Conservation (phyloP, 768 basidiomycete genomes). For the Mycena metata region DNA sequence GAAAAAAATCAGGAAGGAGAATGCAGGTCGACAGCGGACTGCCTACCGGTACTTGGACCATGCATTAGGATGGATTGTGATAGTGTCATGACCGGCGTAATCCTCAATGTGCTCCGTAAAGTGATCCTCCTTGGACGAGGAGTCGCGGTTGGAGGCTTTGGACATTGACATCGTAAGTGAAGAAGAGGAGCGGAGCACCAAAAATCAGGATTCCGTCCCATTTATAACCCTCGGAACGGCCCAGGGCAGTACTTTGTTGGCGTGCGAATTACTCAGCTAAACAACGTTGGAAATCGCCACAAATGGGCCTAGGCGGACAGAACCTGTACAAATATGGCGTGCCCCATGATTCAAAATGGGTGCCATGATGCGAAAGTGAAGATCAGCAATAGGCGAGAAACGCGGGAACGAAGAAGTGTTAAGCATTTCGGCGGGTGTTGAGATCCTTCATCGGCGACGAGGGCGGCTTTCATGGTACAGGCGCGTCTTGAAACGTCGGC, state of each 20-base stretch:
- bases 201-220: not conserved
- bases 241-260: not conserved
- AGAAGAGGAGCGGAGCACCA: not conserved
- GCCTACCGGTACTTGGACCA: slow-evolving; percentile 71
- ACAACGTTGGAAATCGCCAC: slow-evolving; percentile 7
- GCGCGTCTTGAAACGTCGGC: too few relatives aligned
- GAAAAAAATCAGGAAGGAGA: not conserved
- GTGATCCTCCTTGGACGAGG: slow-evolving; percentile 21
- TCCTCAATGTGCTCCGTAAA: slow-evolving; percentile 34
- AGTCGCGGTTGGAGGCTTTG: slow-evolving; percentile 20
- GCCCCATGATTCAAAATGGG: slow-evolving; percentile 13
- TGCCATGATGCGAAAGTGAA: slow-evolving; percentile 1
- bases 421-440: not conserved
- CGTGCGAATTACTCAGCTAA: slow-evolving; percentile 19
- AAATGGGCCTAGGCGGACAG: slow-evolving; percentile 1
- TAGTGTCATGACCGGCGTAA: slow-evolving; percentile 48
- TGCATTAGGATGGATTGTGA: slow-evolving; percentile 59
- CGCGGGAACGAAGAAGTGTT: slow-evolving; percentile 1
- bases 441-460: too few relatives aligned
- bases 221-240: slow-evolving; percentile 24
- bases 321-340: not conserved
- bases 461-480: not conserved
- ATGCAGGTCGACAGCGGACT: not conserved
- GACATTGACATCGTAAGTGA: slow-evolving; percentile 24
- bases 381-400: not conserved